phyloP scores from a whole-genome alignment of 2,329 filamentous ascomycete species.

The Alternaria postmessia region DNA sequence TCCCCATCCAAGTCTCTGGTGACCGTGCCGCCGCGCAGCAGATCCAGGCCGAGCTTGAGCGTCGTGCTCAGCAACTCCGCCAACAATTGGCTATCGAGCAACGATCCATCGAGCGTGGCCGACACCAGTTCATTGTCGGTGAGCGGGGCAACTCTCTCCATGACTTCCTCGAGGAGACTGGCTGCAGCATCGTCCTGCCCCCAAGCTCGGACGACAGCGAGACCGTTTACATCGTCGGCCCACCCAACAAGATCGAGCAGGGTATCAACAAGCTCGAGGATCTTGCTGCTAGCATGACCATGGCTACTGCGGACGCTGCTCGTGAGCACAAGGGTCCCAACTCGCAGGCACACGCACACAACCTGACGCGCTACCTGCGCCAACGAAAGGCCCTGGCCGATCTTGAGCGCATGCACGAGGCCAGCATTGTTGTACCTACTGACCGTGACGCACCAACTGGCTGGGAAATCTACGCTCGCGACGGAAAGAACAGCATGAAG shows the following conservation, averaged over 20 bases:
- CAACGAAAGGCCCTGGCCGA: slow-evolving; percentile 82
- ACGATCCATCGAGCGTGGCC: slow-evolving; percentile 81
- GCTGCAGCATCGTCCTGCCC: slow-evolving; percentile 85
- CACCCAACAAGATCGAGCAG: slow-evolving; percentile 72
- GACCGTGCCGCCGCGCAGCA: slow-evolving; percentile 84
- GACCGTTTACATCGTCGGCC: slow-evolving; percentile 84
- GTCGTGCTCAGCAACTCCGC: slow-evolving; percentile 76
- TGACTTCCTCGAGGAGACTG: slow-evolving; percentile 88
- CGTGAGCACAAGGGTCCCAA: slow-evolving; percentile 79
- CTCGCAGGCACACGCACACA: slow-evolving; percentile 79
- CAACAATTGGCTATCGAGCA: slow-evolving; percentile 79
- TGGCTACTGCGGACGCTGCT: slow-evolving; percentile 81
- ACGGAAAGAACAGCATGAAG: slow-evolving; percentile 82
- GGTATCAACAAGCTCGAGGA: slow-evolving; percentile 88
- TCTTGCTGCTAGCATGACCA: slow-evolving; percentile 85
- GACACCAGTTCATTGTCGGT: slow-evolving; percentile 95
- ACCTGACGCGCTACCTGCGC: slow-evolving; percentile 86
- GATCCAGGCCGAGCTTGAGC: slow-evolving; percentile 81
- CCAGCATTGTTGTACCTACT: slow-evolving; percentile 85
- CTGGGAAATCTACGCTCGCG: slow-evolving; percentile 88
- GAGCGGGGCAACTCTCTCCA: slow-evolving; percentile 80
- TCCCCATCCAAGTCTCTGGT: slow-evolving; percentile 84
- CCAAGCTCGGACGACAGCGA: slow-evolving; percentile 80
- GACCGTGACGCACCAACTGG: slow-evolving; percentile 73
- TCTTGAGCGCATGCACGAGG: slow-evolving; percentile 79